phyloP scores from a whole-genome alignment of 176 grass and related monocot species.

The Rhynchospora tenuis region DNA sequence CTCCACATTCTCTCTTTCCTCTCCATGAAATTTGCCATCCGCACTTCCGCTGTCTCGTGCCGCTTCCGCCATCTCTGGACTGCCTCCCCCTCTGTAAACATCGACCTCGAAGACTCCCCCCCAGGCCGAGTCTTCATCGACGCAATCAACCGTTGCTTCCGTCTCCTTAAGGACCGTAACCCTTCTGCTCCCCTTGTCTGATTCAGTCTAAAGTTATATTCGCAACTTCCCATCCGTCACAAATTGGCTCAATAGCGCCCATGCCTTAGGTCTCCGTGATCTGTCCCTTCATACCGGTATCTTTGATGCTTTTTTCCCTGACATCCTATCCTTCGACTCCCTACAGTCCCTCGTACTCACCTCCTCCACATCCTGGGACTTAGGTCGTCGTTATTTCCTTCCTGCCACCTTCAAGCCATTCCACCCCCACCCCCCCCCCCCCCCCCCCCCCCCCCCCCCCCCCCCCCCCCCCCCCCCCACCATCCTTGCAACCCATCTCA shows the following conservation, averaged over 20 bases:
- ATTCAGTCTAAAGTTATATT: not conserved
- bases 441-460: too few relatives aligned
- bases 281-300: not conserved
- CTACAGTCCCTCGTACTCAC: not conserved
- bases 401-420: not conserved
- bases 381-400: not conserved
- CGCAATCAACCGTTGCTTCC: not conserved
- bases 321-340: not conserved
- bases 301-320: not conserved
- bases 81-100: not conserved
- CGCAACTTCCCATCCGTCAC: not conserved
- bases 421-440: too few relatives aligned
- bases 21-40: not conserved
- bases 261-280: not conserved
- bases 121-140: not conserved
- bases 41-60: not conserved
- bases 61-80: not conserved
- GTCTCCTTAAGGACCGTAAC: too few relatives aligned
- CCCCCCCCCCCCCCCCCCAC: too few relatives aligned
- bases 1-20: constrained; percentile 2
- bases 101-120: not conserved
- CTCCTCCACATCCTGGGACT: not conserved
- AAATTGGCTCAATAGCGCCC: not conserved
- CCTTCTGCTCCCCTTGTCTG: not conserved
- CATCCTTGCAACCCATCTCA: not conserved